Evolutionary conservation across 2,329 filamentous ascomycete genomes (phyloP).

Genomic region (Hypoxylon sp.): DNA sequence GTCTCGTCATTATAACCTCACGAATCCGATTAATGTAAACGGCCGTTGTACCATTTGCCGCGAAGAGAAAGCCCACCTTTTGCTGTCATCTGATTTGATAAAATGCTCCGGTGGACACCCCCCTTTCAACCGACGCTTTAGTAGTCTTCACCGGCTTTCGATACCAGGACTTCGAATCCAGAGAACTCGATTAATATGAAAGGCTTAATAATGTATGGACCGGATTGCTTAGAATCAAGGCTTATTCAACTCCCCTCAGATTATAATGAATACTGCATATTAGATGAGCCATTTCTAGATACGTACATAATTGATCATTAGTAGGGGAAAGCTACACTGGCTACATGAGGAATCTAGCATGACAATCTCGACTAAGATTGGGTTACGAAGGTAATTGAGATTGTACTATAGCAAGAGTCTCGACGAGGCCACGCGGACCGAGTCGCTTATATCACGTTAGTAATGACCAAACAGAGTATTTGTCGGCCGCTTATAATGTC

Average conservation of each 20-base stretch:
- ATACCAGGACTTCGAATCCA: constrained; percentile 9
- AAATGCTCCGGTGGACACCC: constrained; percentile 3
- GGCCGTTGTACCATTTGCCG: constrained; percentile 24
- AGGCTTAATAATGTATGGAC: constrained; percentile 32
- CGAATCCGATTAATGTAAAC: constrained; percentile 24
- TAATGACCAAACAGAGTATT: constrained; percentile 11
- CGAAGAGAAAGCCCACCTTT: constrained; percentile 15
- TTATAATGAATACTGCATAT: constrained; percentile 29
- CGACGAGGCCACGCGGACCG: too few relatives aligned
- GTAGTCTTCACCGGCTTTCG: constrained; percentile 8
- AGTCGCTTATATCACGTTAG: constrained; percentile 1
- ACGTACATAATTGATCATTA: constrained; percentile 14
- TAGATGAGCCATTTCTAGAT: not conserved
- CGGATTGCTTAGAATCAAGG: constrained; percentile 32
- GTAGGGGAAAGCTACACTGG: constrained; percentile 20
- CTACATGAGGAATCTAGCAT: constrained; percentile 25
- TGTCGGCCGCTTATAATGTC: constrained; percentile 32
- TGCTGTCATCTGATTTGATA: constrained; percentile 20
- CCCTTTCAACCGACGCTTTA: constrained; percentile 15
- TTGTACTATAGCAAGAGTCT: not conserved
- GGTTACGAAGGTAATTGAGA: not conserved
- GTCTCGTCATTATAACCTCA: constrained; percentile 37
- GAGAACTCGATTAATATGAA: constrained; percentile 21
- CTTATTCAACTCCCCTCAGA: constrained; percentile 43
- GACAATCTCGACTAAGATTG: constrained; percentile 1